Percentiles rank a stretch among this genome's conserved stretches.
phyloP scores from a whole-genome alignment of 1,284 basidiomycete species.

The Moniliella sp. region DNA sequence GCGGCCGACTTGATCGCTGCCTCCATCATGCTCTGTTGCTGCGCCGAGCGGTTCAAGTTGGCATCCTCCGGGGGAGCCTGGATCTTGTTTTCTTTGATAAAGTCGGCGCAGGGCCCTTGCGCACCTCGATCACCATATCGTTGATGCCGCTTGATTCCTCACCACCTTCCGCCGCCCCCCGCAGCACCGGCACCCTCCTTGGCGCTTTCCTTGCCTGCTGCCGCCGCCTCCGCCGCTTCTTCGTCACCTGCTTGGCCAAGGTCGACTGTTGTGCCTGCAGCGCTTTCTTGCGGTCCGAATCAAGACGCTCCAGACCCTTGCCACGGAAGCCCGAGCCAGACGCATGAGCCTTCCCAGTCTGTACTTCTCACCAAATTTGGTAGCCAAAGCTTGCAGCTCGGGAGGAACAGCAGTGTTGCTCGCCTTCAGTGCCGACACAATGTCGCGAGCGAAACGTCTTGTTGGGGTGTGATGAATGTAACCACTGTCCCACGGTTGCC shows the following conservation, averaged over 20 bases:
- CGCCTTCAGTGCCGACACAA: constrained; percentile 77
- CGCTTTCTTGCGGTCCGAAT: constrained; percentile 61
- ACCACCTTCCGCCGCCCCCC: too few species aligned
- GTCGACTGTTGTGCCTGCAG: constrained; percentile 23
- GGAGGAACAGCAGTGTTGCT: constrained; percentile 61
- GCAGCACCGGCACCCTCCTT: too few species aligned
- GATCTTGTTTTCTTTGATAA: constrained; percentile 21
- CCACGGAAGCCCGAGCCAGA: constrained; percentile 86
- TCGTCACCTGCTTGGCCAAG: too few species aligned
- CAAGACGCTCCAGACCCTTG: constrained; percentile 83
- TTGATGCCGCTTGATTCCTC: constrained; percentile 10
- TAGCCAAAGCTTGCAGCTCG: constrained; percentile 38
- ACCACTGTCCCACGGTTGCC: constrained; percentile 95
- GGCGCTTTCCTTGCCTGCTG: too few species aligned
- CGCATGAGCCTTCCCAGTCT: constrained; percentile 52
- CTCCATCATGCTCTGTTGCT: not conserved
- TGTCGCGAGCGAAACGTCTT: constrained; percentile 94
- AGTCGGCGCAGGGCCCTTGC: constrained; percentile 24
- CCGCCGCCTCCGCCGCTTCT: too few species aligned
- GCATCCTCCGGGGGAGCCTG: constrained; percentile 2
- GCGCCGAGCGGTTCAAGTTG: constrained; percentile 1
- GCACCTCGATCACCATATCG: constrained; percentile 24
- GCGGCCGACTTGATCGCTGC: constrained; percentile 17
- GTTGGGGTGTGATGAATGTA: constrained; percentile 90
- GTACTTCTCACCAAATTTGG: constrained; percentile 19